These are phyloP conservation scores for Dactylellina parvicollis DNA, from an alignment of 2,329 filamentous ascomycete species.

Conservation along the genomic window DNA sequence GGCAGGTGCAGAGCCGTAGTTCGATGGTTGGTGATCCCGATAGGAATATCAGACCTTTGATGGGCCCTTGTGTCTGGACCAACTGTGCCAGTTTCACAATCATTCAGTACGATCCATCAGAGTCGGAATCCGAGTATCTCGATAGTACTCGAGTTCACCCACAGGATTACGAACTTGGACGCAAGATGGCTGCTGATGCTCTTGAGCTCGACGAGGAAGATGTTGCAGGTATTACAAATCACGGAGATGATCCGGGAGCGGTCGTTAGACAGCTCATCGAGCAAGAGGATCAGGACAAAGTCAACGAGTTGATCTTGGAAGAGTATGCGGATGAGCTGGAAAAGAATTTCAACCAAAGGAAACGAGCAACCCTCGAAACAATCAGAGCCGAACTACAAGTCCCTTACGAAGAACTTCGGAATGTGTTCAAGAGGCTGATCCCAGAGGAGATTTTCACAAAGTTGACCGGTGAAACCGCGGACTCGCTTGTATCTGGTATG, in stretches of 20 bases:
- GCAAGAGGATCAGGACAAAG: slow-evolving; percentile 90
- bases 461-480: slow-evolving; percentile 90
- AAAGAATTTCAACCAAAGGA: slow-evolving; percentile 89
- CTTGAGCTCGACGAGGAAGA: slow-evolving; percentile 97
- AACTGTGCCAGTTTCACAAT: slow-evolving; percentile 97
- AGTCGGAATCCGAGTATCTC: slow-evolving; percentile 84
- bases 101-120: slow-evolving; percentile 85
- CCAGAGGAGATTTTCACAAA: slow-evolving; percentile 91
- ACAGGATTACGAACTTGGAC: slow-evolving; percentile 96
- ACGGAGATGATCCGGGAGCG: slow-evolving; percentile 81
- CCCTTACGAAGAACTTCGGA: slow-evolving; percentile 92
- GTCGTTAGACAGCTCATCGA: slow-evolving; percentile 95
- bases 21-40: slow-evolving; percentile 91
- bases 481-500: slow-evolving; percentile 87
- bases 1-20: slow-evolving; percentile 81
- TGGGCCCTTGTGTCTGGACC: slow-evolving; percentile 90
- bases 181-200: slow-evolving; percentile 98
- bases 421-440: slow-evolving; percentile 75
- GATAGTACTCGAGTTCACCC: slow-evolving; percentile 98
- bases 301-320: slow-evolving; percentile 94
- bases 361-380: slow-evolving; percentile 93
- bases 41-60: slow-evolving; percentile 77
- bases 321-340: slow-evolving; percentile 97
- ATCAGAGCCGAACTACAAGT: slow-evolving; percentile 92
- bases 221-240: slow-evolving; percentile 90